These are phyloP conservation scores for Claviceps quebecensis DNA, from an alignment of 2,329 filamentous ascomycete genomes.

Conservation along the genomic window DNA sequence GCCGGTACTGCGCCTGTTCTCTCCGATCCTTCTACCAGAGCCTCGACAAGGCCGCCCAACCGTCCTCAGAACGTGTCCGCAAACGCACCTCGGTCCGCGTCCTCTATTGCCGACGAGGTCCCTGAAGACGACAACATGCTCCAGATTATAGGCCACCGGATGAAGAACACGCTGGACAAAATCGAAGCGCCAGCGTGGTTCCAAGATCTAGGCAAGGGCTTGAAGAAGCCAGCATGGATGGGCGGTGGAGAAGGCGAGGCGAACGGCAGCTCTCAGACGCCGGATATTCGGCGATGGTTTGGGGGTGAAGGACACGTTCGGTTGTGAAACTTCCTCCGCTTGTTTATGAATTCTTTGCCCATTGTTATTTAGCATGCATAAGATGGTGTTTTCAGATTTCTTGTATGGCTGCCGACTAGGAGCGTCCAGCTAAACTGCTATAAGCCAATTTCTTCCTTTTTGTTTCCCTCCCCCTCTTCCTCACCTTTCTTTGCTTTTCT, in stretches of 20 bases:
- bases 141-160: slow-evolving; percentile 65
- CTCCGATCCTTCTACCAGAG: slow-evolving; percentile 29
- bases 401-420: no score
- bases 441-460: neutral
- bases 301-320: slow-evolving; percentile 24
- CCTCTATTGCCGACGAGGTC: slow-evolving; percentile 26
- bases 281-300: slow-evolving; percentile 45
- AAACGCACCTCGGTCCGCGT: slow-evolving; percentile 14
- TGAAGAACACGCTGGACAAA: slow-evolving; percentile 84
- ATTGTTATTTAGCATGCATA: no score
- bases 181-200: slow-evolving; percentile 74
- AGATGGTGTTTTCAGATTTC: no score
- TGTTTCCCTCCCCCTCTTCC: neutral
- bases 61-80: slow-evolving; percentile 26
- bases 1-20: slow-evolving; percentile 28
- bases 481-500: neutral
- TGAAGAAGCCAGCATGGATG: slow-evolving; percentile 76
- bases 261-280: slow-evolving; percentile 16
- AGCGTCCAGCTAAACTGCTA: no score
- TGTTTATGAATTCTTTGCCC: neutral
- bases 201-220: slow-evolving; percentile 50
- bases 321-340: slow-evolving; percentile 4
- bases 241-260: slow-evolving; percentile 46
- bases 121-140: slow-evolving; percentile 72
- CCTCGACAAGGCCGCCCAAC: slow-evolving; percentile 20